These are phyloP conservation scores for Torrubiella hemipterigena DNA, from an alignment of 2,329 filamentous ascomycete genomes.

Conservation along the genomic window DNA sequence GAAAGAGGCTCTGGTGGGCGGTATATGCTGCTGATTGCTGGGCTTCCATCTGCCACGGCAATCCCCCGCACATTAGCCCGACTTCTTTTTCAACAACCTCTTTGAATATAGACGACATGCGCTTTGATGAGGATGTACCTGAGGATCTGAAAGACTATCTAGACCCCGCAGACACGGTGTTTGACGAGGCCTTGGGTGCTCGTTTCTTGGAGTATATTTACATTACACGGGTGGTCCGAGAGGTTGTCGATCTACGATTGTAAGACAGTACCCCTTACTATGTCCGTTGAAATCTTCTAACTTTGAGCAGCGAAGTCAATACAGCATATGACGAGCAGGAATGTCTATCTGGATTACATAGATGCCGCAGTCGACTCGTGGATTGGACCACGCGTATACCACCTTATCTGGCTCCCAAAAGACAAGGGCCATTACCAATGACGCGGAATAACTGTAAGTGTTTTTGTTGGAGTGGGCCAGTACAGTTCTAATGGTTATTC, in stretches of 20 bases:
- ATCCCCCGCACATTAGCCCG: constrained; percentile 29
- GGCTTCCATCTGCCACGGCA: constrained; percentile 33
- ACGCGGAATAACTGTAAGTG: constrained; percentile 14
- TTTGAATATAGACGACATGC: constrained; percentile 27
- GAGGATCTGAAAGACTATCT: constrained; percentile 21
- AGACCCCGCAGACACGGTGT: constrained; percentile 17
- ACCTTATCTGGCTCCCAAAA: constrained; percentile 18
- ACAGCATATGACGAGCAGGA: too few species aligned
- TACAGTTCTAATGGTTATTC: constrained; percentile 6
- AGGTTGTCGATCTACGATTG: constrained; percentile 21
- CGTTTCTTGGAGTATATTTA: constrained; percentile 24
- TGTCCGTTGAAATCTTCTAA: constrained; percentile 2
- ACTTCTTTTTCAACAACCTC: constrained; percentile 26
- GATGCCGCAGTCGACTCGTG: constrained; percentile 16
- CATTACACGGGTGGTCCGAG: constrained; percentile 18
- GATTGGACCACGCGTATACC: constrained; percentile 24
- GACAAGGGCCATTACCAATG: constrained; percentile 4
- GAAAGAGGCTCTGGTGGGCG: constrained; percentile 34
- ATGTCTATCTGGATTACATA: too few species aligned
- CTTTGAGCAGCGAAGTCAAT: constrained; percentile 8
- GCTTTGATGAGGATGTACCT: constrained; percentile 28
- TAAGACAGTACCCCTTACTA: constrained; percentile 9
- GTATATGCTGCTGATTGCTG: constrained; percentile 28
- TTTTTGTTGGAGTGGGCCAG: neutral
- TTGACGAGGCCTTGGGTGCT: constrained; percentile 21